These are phyloP conservation scores for Vicia villosa DNA, from an alignment of 306 rosid species.

Conservation along the genomic window DNA sequence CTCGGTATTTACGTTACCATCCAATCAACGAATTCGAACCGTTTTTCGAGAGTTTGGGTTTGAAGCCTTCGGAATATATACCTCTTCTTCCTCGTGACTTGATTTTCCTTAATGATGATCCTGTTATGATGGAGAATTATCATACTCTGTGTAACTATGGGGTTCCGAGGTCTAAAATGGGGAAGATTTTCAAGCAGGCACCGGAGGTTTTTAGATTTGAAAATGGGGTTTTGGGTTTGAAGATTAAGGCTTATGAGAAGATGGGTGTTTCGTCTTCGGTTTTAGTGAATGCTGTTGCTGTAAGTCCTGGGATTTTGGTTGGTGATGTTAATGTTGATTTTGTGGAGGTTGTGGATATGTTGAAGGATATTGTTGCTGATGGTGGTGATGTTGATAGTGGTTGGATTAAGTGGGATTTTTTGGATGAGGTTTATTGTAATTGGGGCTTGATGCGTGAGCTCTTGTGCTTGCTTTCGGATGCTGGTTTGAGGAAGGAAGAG, in stretches of 20 bases:
- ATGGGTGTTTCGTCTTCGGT: constrained; percentile 44
- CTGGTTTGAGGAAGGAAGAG: constrained; percentile 42
- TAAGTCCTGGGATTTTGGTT: constrained; percentile 64
- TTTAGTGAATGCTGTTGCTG: constrained; percentile 44
- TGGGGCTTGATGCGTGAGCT: constrained; percentile 62
- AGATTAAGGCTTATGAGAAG: constrained; percentile 59
- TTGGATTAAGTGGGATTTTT: constrained; percentile 54
- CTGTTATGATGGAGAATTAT: constrained; percentile 63
- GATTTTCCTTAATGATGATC: constrained; percentile 66
- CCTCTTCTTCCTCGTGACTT: constrained; percentile 56
- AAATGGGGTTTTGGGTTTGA: constrained; percentile 54
- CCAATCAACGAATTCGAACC: constrained; percentile 90
- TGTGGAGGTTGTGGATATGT: constrained; percentile 52
- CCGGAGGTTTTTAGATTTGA: constrained; percentile 49
- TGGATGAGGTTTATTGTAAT: constrained; percentile 46
- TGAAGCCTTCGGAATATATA: constrained; percentile 65
- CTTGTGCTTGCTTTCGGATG: constrained; percentile 47
- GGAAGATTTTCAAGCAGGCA: constrained; percentile 58
- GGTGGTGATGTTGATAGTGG: constrained; percentile 30
- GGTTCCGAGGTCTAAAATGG: constrained; percentile 53
- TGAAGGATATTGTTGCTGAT: constrained; percentile 43
- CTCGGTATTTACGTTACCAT: constrained; percentile 62
- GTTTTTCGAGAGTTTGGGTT: constrained; percentile 81
- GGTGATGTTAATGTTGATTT: constrained; percentile 53
- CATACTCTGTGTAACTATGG: constrained; percentile 60